phyloP scores from a whole-genome alignment of 2,329 filamentous ascomycete species.

The Trichoderma atroviride region DNA sequence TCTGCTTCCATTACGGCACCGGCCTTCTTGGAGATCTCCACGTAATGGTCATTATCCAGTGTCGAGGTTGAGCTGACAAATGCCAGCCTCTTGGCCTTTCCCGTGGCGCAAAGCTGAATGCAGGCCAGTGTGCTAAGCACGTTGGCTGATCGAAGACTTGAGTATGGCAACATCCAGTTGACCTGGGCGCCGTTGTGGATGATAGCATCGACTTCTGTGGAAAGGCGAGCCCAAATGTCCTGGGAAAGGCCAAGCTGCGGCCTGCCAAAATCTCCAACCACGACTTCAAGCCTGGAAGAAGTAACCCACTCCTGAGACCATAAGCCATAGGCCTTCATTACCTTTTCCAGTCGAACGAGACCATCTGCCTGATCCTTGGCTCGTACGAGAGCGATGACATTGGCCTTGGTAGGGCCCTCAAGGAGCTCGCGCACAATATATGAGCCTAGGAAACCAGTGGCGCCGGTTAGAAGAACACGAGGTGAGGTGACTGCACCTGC shows the following conservation, averaged over 20 bases:
- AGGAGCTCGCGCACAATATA: not conserved
- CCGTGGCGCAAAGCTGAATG: conserved; percentile 71
- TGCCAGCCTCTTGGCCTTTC: conserved; percentile 73
- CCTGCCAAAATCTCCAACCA: conserved; percentile 74
- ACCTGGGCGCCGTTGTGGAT: conserved; percentile 82
- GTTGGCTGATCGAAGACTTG: conserved; percentile 72
- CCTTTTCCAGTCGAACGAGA: conserved; percentile 65
- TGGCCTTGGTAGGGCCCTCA: not conserved
- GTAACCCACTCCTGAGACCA: conserved; percentile 76
- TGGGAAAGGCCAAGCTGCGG: conserved; percentile 73
- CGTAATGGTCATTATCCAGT: conserved; percentile 80
- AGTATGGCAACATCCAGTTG: conserved; percentile 82
- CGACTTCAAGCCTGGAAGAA: conserved; percentile 61
- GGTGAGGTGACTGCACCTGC: conserved; percentile 44
- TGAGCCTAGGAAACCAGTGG: not conserved
- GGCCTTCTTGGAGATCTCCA: conserved; percentile 71
- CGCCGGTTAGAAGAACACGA: conserved; percentile 56
- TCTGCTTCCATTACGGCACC: conserved; percentile 74
- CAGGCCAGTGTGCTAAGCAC: conserved; percentile 79
- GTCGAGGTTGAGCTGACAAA: conserved; percentile 80
- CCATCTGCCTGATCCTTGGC: conserved; percentile 63
- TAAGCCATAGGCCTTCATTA: conserved; percentile 75
- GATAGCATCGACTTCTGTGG: conserved; percentile 68
- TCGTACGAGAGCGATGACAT: conserved; percentile 45
- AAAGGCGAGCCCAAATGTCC: conserved; percentile 65